These are phyloP conservation scores for Antarctomyces pellizariae DNA, from an alignment of 495 filamentous ascomycete genomes.

Conservation along the genomic window DNA sequence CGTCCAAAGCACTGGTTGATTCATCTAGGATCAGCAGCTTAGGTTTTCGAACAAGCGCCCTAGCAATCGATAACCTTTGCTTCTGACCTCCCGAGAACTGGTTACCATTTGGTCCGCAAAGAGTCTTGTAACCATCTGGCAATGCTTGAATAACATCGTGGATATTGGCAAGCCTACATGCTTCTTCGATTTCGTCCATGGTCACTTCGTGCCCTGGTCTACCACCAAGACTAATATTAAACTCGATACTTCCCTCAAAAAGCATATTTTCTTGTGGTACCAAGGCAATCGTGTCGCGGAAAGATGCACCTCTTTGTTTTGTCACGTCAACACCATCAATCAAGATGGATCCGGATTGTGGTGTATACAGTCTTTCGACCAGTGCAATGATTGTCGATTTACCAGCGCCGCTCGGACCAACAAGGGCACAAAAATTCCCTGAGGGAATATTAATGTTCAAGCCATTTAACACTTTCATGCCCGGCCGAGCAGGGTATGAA, in stretches of 20 bases:
- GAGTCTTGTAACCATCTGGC: conserved; percentile 38
- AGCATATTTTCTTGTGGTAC: conserved; percentile 26
- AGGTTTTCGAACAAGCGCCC: conserved; percentile 52
- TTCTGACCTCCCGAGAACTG: conserved; percentile 32
- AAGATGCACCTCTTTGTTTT: conserved; percentile 3
- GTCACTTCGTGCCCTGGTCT: conserved; percentile 7
- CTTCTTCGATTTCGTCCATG: conserved; percentile 11
- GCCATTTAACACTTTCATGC: conserved; percentile 17
- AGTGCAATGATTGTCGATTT: conserved; percentile 27
- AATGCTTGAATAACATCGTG: conserved; percentile 37
- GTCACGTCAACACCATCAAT: conserved; percentile 26
- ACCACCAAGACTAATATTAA: conserved; percentile 25
- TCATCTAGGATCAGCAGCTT: conserved; percentile 59
- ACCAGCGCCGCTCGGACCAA: conserved; percentile 34
- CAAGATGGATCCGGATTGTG: conserved; percentile 21
- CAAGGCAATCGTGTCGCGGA: conserved; percentile 14
- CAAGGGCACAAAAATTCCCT: conserved; percentile 29
- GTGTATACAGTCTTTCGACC: conserved; percentile 25
- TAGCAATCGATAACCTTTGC: conserved; percentile 49
- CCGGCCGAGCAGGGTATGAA: conserved; percentile 25
- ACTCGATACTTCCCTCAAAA: conserved; percentile 23
- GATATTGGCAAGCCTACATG: conserved; percentile 12
- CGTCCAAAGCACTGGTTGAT: conserved; percentile 37
- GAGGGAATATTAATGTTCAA: conserved; percentile 18
- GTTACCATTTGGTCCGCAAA: conserved; percentile 24